A percentile compares a stretch with the other conserved stretches of the same genome.
phyloP scores from a whole-genome alignment of 2,329 filamentous ascomycete species.

The Colletotrichum sp. region DNA sequence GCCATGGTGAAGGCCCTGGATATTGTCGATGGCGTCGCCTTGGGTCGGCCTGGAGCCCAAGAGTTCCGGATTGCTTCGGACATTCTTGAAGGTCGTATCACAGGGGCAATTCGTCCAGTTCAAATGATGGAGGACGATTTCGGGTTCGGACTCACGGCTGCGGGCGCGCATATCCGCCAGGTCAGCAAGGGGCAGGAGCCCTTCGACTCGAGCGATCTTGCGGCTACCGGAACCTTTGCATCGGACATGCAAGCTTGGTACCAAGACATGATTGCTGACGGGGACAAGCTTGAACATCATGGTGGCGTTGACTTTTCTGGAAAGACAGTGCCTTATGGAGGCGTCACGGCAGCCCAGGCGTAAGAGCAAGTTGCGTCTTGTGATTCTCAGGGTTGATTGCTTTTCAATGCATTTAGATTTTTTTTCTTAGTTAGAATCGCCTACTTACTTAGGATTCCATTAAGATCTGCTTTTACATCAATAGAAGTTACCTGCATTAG shows the following conservation, averaged over 20 bases:
- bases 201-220: slow-evolving; percentile 26
- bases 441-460: not conserved
- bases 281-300: slow-evolving; percentile 29
- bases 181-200: slow-evolving; percentile 26
- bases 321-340: not conserved
- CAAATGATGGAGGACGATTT: slow-evolving; percentile 4
- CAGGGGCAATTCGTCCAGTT: not conserved
- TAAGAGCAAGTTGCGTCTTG: not conserved
- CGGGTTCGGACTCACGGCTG: not conserved
- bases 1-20: slow-evolving; percentile 64
- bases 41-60: slow-evolving; percentile 44
- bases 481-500: not conserved
- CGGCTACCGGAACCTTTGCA: slow-evolving; percentile 23
- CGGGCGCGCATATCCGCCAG: slow-evolving; percentile 1
- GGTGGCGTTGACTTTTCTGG: slow-evolving; percentile 26
- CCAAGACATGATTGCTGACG: slow-evolving; percentile 27
- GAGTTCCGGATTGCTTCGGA: slow-evolving; percentile 26
- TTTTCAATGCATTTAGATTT: not conserved
- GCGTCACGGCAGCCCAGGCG: not conserved
- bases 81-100: not conserved
- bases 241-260: slow-evolving; percentile 27
- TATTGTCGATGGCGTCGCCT: slow-evolving; percentile 63
- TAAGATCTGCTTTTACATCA: not conserved
- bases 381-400: not conserved
- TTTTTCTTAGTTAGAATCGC: not conserved